Percentiles rank a stretch among this genome's conserved stretches.
These are phyloP conservation scores for Chalciporus sphaerocephalus DNA, from an alignment of 768 basidiomycete genomes.

Conservation along the genomic window DNA sequence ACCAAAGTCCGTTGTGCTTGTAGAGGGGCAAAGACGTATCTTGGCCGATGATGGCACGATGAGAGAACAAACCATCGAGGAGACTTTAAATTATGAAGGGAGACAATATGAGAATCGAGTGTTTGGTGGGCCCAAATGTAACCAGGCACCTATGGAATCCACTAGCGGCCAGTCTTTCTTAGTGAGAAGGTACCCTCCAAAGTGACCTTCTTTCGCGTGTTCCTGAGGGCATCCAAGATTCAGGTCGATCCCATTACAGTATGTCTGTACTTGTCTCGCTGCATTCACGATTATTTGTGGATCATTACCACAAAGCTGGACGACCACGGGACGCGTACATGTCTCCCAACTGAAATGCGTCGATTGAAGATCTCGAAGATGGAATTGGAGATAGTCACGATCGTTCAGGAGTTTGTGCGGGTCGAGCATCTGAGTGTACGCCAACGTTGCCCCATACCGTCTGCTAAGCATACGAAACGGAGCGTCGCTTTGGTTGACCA, in stretches of 20 bases:
- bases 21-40: constrained; percentile 51
- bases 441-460: constrained; percentile 58
- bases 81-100: constrained; percentile 44
- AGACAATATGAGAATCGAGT: background rate
- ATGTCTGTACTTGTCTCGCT: constrained; percentile 51
- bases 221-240: constrained; percentile 82
- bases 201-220: constrained; percentile 59
- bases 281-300: constrained; percentile 57
- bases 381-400: constrained; percentile 58
- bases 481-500: constrained; percentile 78
- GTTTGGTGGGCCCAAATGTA: background rate
- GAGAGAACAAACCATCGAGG: constrained; percentile 58
- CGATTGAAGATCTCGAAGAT: constrained; percentile 51
- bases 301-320: constrained; percentile 72
- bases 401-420: constrained; percentile 60
- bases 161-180: constrained; percentile 72
- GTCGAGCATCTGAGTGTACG: constrained; percentile 76
- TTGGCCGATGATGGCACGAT: constrained; percentile 64
- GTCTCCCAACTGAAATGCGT: constrained; percentile 13
- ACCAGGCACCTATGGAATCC: constrained; percentile 51
- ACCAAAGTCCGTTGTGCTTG: constrained; percentile 54
- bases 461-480: constrained; percentile 64
- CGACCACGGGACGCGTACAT: constrained; percentile 50
- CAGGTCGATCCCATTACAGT: constrained; percentile 71
- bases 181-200: constrained; percentile 70